Evolutionary conservation across 805 yeast species (phyloP).

Genomic region (Suhomyces sp.): DNA sequence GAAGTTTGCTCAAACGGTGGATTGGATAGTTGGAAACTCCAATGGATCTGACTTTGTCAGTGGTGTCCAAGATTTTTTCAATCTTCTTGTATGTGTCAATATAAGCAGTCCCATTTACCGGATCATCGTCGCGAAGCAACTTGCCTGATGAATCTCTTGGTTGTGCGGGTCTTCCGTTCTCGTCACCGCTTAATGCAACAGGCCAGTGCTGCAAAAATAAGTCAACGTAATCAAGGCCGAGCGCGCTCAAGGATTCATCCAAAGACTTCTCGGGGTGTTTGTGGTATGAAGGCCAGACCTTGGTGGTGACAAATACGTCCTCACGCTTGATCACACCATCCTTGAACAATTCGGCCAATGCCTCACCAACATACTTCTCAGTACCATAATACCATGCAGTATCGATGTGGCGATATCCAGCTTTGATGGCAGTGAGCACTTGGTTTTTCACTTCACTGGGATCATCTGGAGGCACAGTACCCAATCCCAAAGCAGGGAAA

Average conservation of each 20-base stretch:
- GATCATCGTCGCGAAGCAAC: conserved; percentile 32
- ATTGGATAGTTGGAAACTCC: conserved; percentile 57
- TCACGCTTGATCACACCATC: conserved; percentile 49
- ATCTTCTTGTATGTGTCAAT: conserved; percentile 28
- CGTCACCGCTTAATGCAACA: conserved; percentile 38
- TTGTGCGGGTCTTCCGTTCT: conserved; percentile 33
- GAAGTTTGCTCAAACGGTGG: conserved; percentile 27
- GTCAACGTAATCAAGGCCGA: conserved; percentile 46
- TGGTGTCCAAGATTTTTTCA: conserved; percentile 24
- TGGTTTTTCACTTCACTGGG: conserved; percentile 30
- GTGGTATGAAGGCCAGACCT: conserved; percentile 44
- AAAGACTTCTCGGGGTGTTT: conserved; percentile 41
- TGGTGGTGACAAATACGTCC: conserved; percentile 37
- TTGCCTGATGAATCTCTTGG: conserved; percentile 39
- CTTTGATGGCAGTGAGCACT: conserved; percentile 37
- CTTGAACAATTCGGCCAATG: conserved; percentile 45
- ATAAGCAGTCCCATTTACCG: conserved; percentile 29
- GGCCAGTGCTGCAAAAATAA: conserved; percentile 52
- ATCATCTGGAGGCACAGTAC: conserved; percentile 39
- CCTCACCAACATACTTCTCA: conserved; percentile 42
- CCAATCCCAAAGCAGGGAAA: conserved; percentile 70
- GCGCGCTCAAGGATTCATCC: conserved; percentile 36
- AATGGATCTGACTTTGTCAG: conserved; percentile 44
- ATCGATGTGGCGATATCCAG: conserved; percentile 50
- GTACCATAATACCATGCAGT: conserved; percentile 52